Base-by-base conservation (phyloP, 2,329 filamentous ascomycete species). In the Aspergillus sp. region DNA sequence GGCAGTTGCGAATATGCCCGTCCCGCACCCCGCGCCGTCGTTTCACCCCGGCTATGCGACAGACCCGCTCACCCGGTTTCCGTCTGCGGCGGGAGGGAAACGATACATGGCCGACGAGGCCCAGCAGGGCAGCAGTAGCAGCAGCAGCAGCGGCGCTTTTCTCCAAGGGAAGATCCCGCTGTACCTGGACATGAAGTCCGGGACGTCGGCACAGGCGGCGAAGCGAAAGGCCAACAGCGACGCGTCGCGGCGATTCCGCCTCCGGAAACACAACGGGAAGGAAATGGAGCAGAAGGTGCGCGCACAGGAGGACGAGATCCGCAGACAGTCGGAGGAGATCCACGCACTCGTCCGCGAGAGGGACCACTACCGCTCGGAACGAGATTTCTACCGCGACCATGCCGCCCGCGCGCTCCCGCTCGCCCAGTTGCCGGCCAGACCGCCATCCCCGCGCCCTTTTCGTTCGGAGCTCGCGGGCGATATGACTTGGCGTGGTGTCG, bases 141-240 rank as follows among this genome's bases (percentile, higher is more conserved):
- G 32, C 36, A 8, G 35, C n/a, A n/a, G n/a, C n/a, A 35, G 16
- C 28, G 37, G 37, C 7, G 40, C 29, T 10, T 30, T 41, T 4
- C 37, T 42, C 10, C 35, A 43, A 11, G 50, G 48, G 15, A 51
- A 59, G 44, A 61, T 64, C 30, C 58, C 56, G 4, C 54, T 59
- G 12, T 47, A 56, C 5, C 32, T 63, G 29, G 61, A 64, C 32
- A 35, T 57, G 24, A 62, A 63, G 28, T 62, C 61, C 2, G 61
- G 60, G 4, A 64, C 61, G 1, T 51, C 52, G 15, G 60, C 51
- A 29, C 60, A 63, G 35, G 57, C 58, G 2, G 58, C 61, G 37
- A 63, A 63, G 38, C 53, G 61, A 6, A 58, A 57, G 39, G 60
- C 60, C 3, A 64, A 64, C 44, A 63, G 61, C 31, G 53, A 58